Base-by-base conservation (phyloP, 2,329 filamentous ascomycete species). In the Amylocarpus encephaloides region DNA sequence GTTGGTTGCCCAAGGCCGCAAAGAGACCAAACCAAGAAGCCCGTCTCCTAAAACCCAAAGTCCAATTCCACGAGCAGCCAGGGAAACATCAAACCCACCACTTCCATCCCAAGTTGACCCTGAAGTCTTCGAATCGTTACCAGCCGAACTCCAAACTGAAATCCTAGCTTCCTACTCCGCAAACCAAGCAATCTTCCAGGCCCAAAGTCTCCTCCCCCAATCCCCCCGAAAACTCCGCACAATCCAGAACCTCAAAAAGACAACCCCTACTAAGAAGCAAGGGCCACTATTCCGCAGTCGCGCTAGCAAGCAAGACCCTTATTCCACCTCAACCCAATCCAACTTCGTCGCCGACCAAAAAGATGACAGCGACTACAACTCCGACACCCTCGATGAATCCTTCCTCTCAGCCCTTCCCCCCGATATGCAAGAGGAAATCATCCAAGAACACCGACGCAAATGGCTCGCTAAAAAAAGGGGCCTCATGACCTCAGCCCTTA, bases 321-420 rank as follows among this genome's bases (percentile, higher is more conserved):
- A 76, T 44, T 78, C 79, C 9, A 81, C 77, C 7, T 72, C 91
- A 1, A 78, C 82, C 3, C 89, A 93, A 67, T 85, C 88, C 1
- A 91, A 78, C 60, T 88, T 94, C 59, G 73, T 82, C 38, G 62
- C 71, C n/a, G 64, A 68, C 3, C 68, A 63, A 40, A 50, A 46
- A 29, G 26, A 40, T 13, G 26, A 46, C 5, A 55, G 58, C 2
- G 53, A 48, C 19, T 51, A 57, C 34, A 47, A 36, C 4, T 57
- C 54, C 2, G 58, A 62, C 18, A 44, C 35, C 5, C 50, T 62
- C 16, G 62, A 73, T 6, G 73, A 79, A 0, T 82, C 83, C 0
- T 91, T 96, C 62, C 80, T 97, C 2, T 81, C 85, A 1, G 89
- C 90, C 13, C 73, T 97, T 1, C 92, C 92, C 0, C 83, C 86